Evolutionary conservation across 2,329 filamentous ascomycete species (phyloP).

Genomic region (Trichoderma harzianum): DNA sequence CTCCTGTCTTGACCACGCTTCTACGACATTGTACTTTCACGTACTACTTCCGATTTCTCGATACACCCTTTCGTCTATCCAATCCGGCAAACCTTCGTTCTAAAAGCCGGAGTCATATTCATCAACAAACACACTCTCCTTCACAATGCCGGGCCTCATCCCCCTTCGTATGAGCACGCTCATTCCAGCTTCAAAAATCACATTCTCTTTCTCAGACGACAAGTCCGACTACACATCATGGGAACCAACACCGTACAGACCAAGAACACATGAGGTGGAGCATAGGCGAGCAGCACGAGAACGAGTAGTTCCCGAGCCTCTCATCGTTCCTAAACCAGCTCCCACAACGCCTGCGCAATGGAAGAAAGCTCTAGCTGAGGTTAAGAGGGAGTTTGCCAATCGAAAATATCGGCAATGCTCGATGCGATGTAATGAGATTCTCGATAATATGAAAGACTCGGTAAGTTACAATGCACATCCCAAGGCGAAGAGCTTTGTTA

Average conservation of each 20-base stretch:
- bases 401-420: constrained; percentile 53
- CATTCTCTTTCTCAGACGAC: constrained; percentile 1
- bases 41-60: not conserved
- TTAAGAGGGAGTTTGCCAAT: constrained; percentile 52
- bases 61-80: not conserved
- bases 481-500: not conserved
- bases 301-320: constrained; percentile 20
- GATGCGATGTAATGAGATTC: constrained; percentile 50
- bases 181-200: not conserved
- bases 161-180: constrained; percentile 30
- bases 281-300: not conserved
- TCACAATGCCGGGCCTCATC: constrained; percentile 32
- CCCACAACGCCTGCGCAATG: constrained; percentile 46
- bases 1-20: not conserved
- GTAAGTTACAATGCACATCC: constrained; percentile 30
- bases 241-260: not conserved
- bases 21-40: not conserved
- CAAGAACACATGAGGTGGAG: not conserved
- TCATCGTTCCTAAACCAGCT: constrained; percentile 35
- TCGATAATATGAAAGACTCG: constrained; percentile 45
- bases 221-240: not conserved
- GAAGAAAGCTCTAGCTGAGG: constrained; percentile 48
- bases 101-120: not conserved
- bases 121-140: not conserved
- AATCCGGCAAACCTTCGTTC: not conserved